Evolutionary conservation across 2,329 filamentous ascomycete species (phyloP), one percentile per base, ranked within the genome.

Genomic region (Thielaviopsis euricoi): DNA sequence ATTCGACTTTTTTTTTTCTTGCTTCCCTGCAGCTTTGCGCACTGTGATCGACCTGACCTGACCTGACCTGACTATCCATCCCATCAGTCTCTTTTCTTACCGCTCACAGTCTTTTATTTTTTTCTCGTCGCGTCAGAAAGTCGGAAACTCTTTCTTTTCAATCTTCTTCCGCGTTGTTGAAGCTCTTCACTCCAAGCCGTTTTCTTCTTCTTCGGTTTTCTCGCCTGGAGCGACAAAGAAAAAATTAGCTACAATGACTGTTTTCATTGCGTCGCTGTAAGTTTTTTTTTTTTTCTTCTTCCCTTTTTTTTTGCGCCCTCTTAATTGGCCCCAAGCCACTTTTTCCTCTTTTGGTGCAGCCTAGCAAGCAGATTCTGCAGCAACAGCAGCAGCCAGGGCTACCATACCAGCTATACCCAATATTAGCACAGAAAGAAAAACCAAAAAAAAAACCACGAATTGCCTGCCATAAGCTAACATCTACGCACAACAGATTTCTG

Each of bases 401-500:
- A 3, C 22, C 49, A 26, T 26, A 26, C 49, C 7, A 25, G 13
- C 21, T 26, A 25, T 48, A n/a, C 43, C 43, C 43, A 21, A 7
- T 13, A 9, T 48, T 48, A 19, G 17, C 3, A 2, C 3, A n/a
- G 3, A 46, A n/a, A 46, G 5, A n/a, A 3, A 46, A 3, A n/a
- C 40, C 33, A 40, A 43, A 43, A 17, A n/a, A 12, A 7, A 12
- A 15, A 43, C 13, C 21, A 43, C n/a, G 3, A 46, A 55, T 23
- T 43, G n/a, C 19, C 13, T n/a, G 48, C 22, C 19, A 29, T 21
- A n/a, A n/a, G n/a, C 53, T 55, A 62, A 59, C 53, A 25, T 29
- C 7, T 40, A n/a, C n/a, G 29, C 26, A 19, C 26, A 23, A 15
- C 67, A 95, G 90, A 59, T 95, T 95, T 68, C 80, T 96, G 40